Percentiles rank a stretch among this genome's conserved stretches.
These are phyloP conservation scores for Fusarium acutatum DNA, from an alignment of 2,329 filamentous ascomycete genomes.

Conservation along the genomic window DNA sequence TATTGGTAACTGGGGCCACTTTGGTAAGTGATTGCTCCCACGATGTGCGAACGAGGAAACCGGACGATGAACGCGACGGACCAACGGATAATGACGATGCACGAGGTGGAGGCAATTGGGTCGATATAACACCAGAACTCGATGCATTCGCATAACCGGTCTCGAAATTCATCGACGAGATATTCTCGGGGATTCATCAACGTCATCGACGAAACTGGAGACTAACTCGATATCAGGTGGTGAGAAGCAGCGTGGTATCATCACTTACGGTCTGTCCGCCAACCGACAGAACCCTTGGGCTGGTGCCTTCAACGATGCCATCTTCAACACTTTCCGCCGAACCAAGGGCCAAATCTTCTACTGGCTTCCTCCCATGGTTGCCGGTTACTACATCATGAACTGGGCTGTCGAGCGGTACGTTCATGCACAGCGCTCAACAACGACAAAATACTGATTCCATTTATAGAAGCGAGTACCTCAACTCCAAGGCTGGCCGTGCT, in stretches of 20 bases:
- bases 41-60: constrained; percentile 28
- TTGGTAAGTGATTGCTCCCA: constrained; percentile 67
- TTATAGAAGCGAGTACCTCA: constrained; percentile 78
- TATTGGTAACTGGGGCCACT: constrained; percentile 76
- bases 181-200: not conserved
- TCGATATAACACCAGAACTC: not conserved
- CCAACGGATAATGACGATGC: constrained; percentile 30
- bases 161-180: not conserved
- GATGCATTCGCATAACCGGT: not conserved
- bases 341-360: constrained; percentile 88
- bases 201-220: not conserved
- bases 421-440: not conserved
- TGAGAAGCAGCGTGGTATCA: constrained; percentile 69
- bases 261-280: constrained; percentile 78
- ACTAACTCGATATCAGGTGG: constrained; percentile 56
- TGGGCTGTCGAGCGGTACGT: constrained; percentile 92
- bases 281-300: constrained; percentile 93
- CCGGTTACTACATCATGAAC: constrained; percentile 83
- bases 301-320: constrained; percentile 77
- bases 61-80: constrained; percentile 34
- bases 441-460: constrained; percentile 10
- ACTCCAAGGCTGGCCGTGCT: constrained; percentile 78
- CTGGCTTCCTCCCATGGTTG: constrained; percentile 80
- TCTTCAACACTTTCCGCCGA: constrained; percentile 96
- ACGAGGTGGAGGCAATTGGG: constrained; percentile 30